Base-by-base conservation (phyloP, 441 rosid species). In the Jatropha multifida region DNA sequence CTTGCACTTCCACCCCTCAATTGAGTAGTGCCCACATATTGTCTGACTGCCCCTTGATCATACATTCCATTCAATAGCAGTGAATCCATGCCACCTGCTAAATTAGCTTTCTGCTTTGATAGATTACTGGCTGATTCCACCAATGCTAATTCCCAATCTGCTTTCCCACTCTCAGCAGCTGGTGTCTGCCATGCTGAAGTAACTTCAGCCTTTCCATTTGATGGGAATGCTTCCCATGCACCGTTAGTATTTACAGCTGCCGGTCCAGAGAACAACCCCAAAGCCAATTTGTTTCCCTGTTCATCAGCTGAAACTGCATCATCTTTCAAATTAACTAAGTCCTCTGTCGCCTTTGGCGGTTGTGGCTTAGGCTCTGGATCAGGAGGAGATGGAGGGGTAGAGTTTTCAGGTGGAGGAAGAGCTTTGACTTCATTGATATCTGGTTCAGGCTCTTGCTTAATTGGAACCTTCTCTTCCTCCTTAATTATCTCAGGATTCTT, bases 171-270 rank as follows among this genome's bases (percentile, higher is more conserved):
- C 37, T 95, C 97, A 26, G 97, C 98, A 10, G 98, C 99, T 2
- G 98, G 96, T 66, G 84, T 95, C 83, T 95, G 97, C 99, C 99
- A 95, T 26, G 99, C 98, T 0, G 99, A 95, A 7, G 97, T 95
- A 74, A 95, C 89, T 48, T 87, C 80, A n/a, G 87, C 86, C 68
- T 84, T 84, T 13, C 92, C 91, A 62, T 88, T 77, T 1, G 97
- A 89, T 12, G 92, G 85, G 87, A 95, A 92, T 59, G 98, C 92
- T 86, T 95, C 95, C 98, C 97, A 95, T 4, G 94, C 88, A 5
- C 93, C 94, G 65, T 90, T 90, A 0, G 89, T 90, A 59, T 11
- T 83, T 59, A 67, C 84, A 61, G 75, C 81, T 3, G 86, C 58
- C 0, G 95, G 90, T 4, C 92, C 98, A 17, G 89, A 88, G 77